Evolutionary conservation across 371 early-diverging fungal genomes (phyloP).

Genomic region (Globomyces sp.): DNA sequence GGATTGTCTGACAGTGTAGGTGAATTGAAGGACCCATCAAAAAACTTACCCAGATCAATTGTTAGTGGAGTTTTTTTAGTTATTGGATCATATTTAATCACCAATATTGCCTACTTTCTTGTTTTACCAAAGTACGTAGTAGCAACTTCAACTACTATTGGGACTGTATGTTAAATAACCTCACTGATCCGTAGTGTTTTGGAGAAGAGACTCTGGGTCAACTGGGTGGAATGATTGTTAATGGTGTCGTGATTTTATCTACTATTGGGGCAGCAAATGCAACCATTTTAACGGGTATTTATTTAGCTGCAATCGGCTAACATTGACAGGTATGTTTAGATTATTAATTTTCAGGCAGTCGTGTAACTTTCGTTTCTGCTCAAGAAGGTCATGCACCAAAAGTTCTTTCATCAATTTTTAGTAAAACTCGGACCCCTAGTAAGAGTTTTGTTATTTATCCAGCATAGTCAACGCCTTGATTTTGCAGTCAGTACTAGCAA

Average conservation of each 20-base stretch:
- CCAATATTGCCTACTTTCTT: slow-evolving; percentile 84
- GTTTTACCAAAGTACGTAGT: slow-evolving; percentile 58
- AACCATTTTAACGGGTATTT: slow-evolving; percentile 36
- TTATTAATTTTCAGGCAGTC: slow-evolving; percentile 58
- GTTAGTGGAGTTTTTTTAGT: slow-evolving; percentile 68
- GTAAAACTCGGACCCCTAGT: slow-evolving; percentile 52
- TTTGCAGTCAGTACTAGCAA: slow-evolving; percentile 62
- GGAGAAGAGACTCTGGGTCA: slow-evolving; percentile 72
- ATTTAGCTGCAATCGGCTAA: too few relatives aligned
- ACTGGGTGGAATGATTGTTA: slow-evolving; percentile 67
- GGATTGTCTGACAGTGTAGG: slow-evolving; percentile 33
- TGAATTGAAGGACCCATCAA: slow-evolving; percentile 83
- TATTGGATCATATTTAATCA: slow-evolving; percentile 72
- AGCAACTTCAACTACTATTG: slow-evolving; percentile 24
- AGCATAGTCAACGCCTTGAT: slow-evolving; percentile 54
- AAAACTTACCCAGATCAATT: slow-evolving; percentile 70
- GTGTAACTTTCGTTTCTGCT: slow-evolving; percentile 70
- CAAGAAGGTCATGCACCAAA: slow-evolving; percentile 69
- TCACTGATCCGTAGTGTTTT: slow-evolving; percentile 53
- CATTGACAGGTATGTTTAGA: too few relatives aligned
- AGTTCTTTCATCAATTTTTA: slow-evolving; percentile 61
- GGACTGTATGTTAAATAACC: slow-evolving; percentile 14
- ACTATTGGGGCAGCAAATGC: slow-evolving; percentile 81
- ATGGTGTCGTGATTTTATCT: slow-evolving; percentile 70
- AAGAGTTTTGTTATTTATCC: too few relatives aligned